A percentile compares a stretch with the other conserved stretches of the same genome.
These are phyloP conservation scores for Venturia asperata DNA, from an alignment of 2,329 filamentous ascomycete genomes.

Conservation along the genomic window DNA sequence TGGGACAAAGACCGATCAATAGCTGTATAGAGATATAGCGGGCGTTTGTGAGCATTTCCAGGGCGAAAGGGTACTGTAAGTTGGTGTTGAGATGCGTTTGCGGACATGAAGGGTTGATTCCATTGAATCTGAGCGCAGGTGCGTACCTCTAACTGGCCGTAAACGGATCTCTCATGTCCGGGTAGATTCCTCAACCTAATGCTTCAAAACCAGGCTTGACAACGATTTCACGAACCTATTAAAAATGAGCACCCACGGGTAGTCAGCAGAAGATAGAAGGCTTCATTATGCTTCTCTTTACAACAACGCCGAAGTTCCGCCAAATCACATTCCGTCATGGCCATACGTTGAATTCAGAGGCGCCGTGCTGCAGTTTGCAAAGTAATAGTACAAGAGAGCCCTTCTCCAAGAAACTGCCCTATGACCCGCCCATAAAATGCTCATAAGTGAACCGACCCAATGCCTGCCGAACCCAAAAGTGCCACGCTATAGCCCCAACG, in stretches of 20 bases:
- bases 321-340: slow-evolving; percentile 10
- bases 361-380: slow-evolving; percentile 10
- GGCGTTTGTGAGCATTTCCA: background rate
- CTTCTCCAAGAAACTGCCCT: background rate
- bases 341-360: slow-evolving; percentile 8
- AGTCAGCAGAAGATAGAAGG: background rate
- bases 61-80: background rate
- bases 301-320: slow-evolving; percentile 4
- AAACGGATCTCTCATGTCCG: no score
- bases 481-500: slow-evolving; percentile 20
- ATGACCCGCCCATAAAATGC: slow-evolving; percentile 12
- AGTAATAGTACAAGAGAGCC: slow-evolving; percentile 9
- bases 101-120: background rate
- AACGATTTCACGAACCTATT: background rate
- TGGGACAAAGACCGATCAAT: background rate
- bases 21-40: background rate
- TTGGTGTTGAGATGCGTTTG: slow-evolving; percentile 4
- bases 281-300: background rate
- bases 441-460: slow-evolving; percentile 8
- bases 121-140: no score
- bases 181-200: background rate
- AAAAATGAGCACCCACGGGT: background rate
- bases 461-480: slow-evolving; percentile 26
- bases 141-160: no score
- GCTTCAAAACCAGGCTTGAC: background rate